Conservation (phyloP, 2,329 filamentous ascomycete genomes). For the Colletotrichum aenigma region DNA sequence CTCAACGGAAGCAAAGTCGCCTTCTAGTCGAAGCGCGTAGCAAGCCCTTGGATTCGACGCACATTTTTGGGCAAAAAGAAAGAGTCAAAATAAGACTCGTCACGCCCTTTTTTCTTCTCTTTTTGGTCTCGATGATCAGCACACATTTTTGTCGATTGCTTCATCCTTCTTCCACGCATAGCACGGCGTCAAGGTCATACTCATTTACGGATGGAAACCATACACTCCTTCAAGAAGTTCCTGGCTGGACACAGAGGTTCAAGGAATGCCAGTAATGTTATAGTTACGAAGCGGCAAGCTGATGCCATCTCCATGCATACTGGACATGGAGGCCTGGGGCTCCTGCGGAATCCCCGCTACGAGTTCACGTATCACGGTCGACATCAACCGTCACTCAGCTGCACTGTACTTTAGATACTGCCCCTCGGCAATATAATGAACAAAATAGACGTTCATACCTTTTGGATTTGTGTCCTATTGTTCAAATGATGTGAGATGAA, state of each 20-base stretch:
- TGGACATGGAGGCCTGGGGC: neutral
- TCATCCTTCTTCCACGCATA: slow-evolving; percentile 12
- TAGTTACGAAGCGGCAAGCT: slow-evolving; percentile 1
- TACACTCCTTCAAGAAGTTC: slow-evolving; percentile 16
- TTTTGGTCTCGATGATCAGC: neutral
- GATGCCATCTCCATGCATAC: slow-evolving; percentile 8
- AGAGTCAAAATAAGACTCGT: neutral
- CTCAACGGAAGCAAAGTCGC: slow-evolving; percentile 42
- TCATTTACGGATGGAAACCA: slow-evolving; percentile 8
- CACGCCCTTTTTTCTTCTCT: neutral
- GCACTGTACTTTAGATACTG: slow-evolving; percentile 10
- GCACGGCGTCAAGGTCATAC: slow-evolving; percentile 18
- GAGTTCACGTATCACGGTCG: slow-evolving; percentile 5
- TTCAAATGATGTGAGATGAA: neutral
- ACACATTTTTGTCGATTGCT: slow-evolving; percentile 4
- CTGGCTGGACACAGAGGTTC: neutral
- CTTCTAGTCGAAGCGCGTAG: slow-evolving; percentile 31
- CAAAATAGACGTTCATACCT: neutral
- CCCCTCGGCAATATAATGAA: neutral
- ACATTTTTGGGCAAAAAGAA: slow-evolving; percentile 6
- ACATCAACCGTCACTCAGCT: neutral
- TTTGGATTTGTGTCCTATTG: neutral
- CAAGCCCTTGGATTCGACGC: slow-evolving; percentile 18
- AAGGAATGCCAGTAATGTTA: slow-evolving; percentile 13
- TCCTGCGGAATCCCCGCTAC: neutral